These are phyloP conservation scores for Thielaviopsis musarum DNA, from an alignment of 2,329 filamentous ascomycete species.

Conservation along the genomic window DNA sequence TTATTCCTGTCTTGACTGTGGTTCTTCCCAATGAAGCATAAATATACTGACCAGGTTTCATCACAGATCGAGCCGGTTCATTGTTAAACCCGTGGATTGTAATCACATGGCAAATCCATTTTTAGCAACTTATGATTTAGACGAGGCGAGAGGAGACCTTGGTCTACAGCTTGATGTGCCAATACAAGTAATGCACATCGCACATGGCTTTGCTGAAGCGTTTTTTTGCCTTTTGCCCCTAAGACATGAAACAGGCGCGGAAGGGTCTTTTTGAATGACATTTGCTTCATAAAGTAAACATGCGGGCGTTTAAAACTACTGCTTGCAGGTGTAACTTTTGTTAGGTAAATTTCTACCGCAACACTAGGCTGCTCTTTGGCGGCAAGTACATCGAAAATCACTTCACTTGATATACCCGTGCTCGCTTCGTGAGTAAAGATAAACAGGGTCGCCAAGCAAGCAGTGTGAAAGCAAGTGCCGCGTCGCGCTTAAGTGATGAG, in stretches of 20 bases:
- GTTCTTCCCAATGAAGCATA: too few species aligned
- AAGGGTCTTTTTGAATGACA: not conserved
- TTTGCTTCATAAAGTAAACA: not conserved
- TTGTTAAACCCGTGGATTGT: not conserved
- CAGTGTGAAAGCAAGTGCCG: not conserved
- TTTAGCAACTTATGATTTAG: too few species aligned
- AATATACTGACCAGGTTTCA: too few species aligned
- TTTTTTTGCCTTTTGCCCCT: too few species aligned
- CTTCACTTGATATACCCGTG: not conserved
- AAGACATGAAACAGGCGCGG: not conserved
- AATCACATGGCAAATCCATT: too few species aligned
- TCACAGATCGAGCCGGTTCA: too few species aligned
- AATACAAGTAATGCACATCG: too few species aligned
- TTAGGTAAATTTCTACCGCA: not conserved
- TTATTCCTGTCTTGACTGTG: too few species aligned
- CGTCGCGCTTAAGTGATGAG: not conserved
- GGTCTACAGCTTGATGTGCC: not conserved
- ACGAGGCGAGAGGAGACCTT: not conserved
- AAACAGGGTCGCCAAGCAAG: not conserved
- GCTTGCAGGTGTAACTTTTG: not conserved
- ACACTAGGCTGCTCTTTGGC: too few species aligned
- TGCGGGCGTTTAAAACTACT: not conserved
- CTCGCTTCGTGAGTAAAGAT: not conserved
- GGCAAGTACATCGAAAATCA: not conserved
- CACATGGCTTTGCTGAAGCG: too few species aligned